A percentile compares a stretch with the other conserved stretches of the same genome.
Evolutionary conservation across 176 grass and related monocot species (phyloP).

Genomic region (Oropetium thomaeum): DNA sequence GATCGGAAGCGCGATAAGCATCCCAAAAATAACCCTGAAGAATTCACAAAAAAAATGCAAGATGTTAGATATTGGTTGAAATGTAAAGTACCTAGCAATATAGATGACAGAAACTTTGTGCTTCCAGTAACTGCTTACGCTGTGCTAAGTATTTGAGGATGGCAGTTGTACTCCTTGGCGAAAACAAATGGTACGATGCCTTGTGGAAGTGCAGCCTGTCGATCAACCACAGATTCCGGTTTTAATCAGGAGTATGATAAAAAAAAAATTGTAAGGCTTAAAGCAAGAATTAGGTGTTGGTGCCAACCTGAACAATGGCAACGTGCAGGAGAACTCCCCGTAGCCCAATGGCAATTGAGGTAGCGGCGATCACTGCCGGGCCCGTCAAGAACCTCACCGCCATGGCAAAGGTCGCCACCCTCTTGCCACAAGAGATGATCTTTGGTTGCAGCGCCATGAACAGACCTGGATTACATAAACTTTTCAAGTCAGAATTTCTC

Average conservation of each 20-base stretch:
- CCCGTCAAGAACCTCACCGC: constrained; percentile 90
- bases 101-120: background rate
- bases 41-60: background rate
- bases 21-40: constrained; percentile 92
- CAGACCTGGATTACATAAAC: constrained; percentile 44
- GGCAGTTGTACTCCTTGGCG: constrained; percentile 97
- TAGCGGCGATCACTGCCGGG: constrained; percentile 74
- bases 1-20: constrained; percentile 89
- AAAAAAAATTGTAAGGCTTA: background rate
- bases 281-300: background rate
- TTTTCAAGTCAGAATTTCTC: constrained; percentile 14
- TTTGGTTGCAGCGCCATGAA: constrained; percentile 98
- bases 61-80: background rate
- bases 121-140: constrained; percentile 55
- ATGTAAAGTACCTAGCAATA: background rate
- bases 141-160: constrained; percentile 95
- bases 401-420: constrained; percentile 80
- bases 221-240: background rate
- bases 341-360: constrained; percentile 72
- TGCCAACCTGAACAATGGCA: constrained; percentile 81
- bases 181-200: constrained; percentile 98
- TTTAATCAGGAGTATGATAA: background rate
- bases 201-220: constrained; percentile 96
- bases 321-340: constrained; percentile 85
- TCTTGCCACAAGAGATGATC: constrained; percentile 87